Conservation (phyloP, 2,329 filamentous ascomycete species). For the Diplodia sapinea region DNA sequence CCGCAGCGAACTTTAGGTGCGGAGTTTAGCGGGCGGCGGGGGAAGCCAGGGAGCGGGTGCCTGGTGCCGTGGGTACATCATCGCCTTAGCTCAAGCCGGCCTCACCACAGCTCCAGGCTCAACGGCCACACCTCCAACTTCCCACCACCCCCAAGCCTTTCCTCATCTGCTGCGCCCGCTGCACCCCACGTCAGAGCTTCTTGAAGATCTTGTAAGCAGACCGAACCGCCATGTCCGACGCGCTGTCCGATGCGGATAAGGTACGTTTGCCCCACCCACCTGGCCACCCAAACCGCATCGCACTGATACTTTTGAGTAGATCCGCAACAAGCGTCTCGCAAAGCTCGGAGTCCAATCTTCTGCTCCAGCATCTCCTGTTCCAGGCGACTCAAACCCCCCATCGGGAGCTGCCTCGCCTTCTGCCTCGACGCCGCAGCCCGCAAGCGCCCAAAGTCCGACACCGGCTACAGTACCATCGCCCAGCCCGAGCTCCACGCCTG, state of each 20-base stretch:
- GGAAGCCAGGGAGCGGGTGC: slow-evolving; percentile 24
- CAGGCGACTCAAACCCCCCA: slow-evolving; percentile 33
- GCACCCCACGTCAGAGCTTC: slow-evolving; percentile 36
- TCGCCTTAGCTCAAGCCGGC: slow-evolving; percentile 17
- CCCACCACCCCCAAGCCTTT: slow-evolving; percentile 1
- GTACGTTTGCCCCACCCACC: slow-evolving; percentile 37
- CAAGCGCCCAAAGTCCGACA: slow-evolving; percentile 17
- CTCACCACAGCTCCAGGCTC: slow-evolving; percentile 12
- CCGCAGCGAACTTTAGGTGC: slow-evolving; percentile 20
- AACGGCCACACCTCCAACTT: slow-evolving; percentile 1
- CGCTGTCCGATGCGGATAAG: slow-evolving; percentile 56
- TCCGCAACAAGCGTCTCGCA: slow-evolving; percentile 70
- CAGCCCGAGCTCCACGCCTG: slow-evolving; percentile 36
- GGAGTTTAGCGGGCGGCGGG: slow-evolving; percentile 27
- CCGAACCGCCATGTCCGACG: slow-evolving; percentile 37
- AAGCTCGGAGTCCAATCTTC: slow-evolving; percentile 58
- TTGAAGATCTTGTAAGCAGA: slow-evolving; percentile 4
- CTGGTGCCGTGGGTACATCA: slow-evolving; percentile 28
- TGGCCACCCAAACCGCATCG: slow-evolving; percentile 33
- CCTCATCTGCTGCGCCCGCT: slow-evolving; percentile 35
- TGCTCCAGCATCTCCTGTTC: slow-evolving; percentile 33
- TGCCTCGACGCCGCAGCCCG: slow-evolving; percentile 30
- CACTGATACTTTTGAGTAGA: slow-evolving; percentile 54
- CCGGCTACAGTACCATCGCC: slow-evolving; percentile 36
- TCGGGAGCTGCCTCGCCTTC: slow-evolving; percentile 23